phyloP scores from a whole-genome alignment of 2,329 filamentous ascomycete genomes.

The Periglandula ipomoeae region DNA sequence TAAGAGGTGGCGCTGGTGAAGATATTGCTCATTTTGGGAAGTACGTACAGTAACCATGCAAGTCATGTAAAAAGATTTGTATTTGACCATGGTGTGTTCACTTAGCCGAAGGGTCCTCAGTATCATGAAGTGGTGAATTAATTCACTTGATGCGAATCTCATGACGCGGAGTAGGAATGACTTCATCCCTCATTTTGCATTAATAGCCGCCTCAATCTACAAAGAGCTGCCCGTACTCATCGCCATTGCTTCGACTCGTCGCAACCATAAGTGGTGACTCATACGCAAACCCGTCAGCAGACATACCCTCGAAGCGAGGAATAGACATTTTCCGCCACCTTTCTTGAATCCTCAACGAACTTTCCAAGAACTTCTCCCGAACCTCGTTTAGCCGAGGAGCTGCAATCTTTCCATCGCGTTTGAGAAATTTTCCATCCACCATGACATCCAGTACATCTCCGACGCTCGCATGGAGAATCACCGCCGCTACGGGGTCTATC shows the following conservation, averaged over 20 bases:
- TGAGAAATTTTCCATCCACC: conserved; percentile 39
- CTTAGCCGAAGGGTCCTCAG: no score
- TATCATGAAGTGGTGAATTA: no score
- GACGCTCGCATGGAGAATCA: conserved; percentile 45
- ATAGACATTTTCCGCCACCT: background rate
- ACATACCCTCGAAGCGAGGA: background rate
- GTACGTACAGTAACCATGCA: no score
- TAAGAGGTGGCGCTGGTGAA: no score
- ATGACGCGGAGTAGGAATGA: no score
- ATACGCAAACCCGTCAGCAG: background rate
- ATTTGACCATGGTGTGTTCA: no score
- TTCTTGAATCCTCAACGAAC: background rate
- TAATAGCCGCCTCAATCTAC: background rate
- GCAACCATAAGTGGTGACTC: background rate
- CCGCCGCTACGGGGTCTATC: conserved; percentile 44
- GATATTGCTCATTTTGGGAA: no score
- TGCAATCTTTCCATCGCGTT: conserved; percentile 8
- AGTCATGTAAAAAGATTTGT: no score
- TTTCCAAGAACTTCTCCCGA: background rate
- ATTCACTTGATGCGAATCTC: no score
- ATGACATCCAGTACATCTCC: conserved; percentile 43
- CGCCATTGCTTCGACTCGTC: background rate
- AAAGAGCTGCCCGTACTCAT: background rate
- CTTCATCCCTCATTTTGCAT: no score
- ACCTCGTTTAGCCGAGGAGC: background rate